A percentile compares a stretch with the other conserved stretches of the same genome.
Conservation (phyloP, 2,329 filamentous ascomycete genomes). For the Aspergillus sp. region DNA sequence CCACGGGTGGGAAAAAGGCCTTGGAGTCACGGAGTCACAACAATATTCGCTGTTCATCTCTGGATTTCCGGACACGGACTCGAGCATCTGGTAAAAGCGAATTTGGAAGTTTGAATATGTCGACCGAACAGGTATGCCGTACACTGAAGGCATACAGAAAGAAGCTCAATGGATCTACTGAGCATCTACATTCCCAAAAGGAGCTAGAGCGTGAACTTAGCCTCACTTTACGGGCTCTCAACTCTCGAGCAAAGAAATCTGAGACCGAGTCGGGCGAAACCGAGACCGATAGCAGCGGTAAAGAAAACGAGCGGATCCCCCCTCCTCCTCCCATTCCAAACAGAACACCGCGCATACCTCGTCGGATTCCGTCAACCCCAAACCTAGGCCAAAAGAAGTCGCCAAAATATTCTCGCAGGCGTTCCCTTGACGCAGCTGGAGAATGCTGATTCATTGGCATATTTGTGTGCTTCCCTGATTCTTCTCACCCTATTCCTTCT, state of each 20-base stretch:
- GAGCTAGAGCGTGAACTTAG: constrained; percentile 61
- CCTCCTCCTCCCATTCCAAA: constrained; percentile 24
- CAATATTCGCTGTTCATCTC: constrained; percentile 46
- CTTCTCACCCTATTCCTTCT: constrained; percentile 2
- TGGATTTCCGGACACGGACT: constrained; percentile 51
- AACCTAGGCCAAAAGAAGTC: constrained; percentile 27
- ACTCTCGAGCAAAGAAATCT: constrained; percentile 29
- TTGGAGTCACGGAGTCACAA: constrained; percentile 31
- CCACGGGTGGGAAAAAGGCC: constrained; percentile 29
- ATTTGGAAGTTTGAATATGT: constrained; percentile 50
- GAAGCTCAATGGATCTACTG: constrained; percentile 52
- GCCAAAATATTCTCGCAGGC: constrained; percentile 28
- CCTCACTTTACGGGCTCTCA: constrained; percentile 38
- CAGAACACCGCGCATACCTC: constrained; percentile 28
- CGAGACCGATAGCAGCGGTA: constrained; percentile 41
- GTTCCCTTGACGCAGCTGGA: constrained; percentile 35
- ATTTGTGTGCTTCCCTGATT: background rate
- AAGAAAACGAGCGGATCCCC: constrained; percentile 31
- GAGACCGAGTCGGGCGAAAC: constrained; percentile 30
- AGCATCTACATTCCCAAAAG: constrained; percentile 50
- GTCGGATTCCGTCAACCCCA: constrained; percentile 39
- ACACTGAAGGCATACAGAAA: constrained; percentile 60
- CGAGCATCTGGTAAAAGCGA: constrained; percentile 42
- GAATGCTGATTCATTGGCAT: constrained; percentile 14
- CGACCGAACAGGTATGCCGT: constrained; percentile 59